These are phyloP conservation scores for Apostasia ramifera DNA, from an alignment of 106 monocot genomes.

Conservation along the genomic window DNA sequence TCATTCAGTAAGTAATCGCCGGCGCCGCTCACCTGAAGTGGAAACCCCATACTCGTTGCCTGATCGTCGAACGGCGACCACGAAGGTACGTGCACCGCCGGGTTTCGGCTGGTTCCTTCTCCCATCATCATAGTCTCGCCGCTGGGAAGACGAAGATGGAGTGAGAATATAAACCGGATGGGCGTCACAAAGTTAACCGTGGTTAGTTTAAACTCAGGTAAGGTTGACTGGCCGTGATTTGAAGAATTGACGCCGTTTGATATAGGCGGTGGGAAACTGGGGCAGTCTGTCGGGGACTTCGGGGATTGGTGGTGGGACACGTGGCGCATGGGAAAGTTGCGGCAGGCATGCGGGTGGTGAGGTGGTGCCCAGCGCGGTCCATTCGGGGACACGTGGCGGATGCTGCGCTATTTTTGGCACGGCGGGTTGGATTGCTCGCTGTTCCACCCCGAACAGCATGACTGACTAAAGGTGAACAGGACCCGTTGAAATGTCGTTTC, in stretches of 20 bases:
- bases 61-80: slow-evolving; percentile 6
- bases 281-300: neutral
- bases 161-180: slow-evolving; percentile 1
- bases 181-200: neutral
- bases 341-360: slow-evolving; percentile 9
- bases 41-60: neutral
- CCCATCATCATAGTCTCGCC: slow-evolving; percentile 8
- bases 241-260: neutral
- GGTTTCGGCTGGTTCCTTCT: neutral
- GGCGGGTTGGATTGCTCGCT: neutral
- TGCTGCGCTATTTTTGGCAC: neutral
- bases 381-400: neutral
- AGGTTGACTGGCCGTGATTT: neutral
- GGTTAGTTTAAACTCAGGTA: neutral
- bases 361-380: neutral
- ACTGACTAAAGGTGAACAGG: too few species aligned
- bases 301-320: neutral
- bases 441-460: too few species aligned
- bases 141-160: neutral
- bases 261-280: neutral
- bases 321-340: neutral
- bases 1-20: slow-evolving; percentile 1
- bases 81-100: slow-evolving; percentile 1
- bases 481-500: too few species aligned
- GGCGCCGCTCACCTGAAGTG: neutral